Conservation (phyloP, 1,284 basidiomycete species). For the Puccinia triticina region DNA sequence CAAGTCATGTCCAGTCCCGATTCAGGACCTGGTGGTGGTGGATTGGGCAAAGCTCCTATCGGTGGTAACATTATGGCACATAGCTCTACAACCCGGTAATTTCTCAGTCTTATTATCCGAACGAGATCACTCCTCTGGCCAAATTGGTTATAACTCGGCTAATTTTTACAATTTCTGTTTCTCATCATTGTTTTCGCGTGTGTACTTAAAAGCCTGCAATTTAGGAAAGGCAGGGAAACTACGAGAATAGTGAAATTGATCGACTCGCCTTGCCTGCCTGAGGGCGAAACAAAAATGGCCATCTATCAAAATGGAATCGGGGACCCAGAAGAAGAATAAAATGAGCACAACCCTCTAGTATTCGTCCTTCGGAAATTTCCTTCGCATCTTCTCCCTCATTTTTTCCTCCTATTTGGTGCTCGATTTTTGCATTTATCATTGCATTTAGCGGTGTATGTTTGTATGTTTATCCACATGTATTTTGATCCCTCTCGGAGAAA, state of each 20-base stretch:
- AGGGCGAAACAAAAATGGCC: conserved; percentile 92
- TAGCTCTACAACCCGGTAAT: conserved; percentile 59
- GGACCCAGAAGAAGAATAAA: conserved; percentile 80
- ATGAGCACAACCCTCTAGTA: conserved; percentile 6
- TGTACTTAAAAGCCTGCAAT: conserved; percentile 69
- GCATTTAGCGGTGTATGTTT: no score
- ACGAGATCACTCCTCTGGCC: not conserved
- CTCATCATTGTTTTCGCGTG: not conserved
- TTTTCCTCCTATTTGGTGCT: no score
- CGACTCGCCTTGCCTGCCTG: conserved; percentile 95
- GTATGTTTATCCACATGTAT: no score
- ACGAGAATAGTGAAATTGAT: conserved; percentile 96
- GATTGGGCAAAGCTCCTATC: conserved; percentile 89
- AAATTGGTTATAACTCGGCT: not conserved
- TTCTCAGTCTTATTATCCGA: conserved; percentile 20
- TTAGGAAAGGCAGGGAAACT: conserved; percentile 89
- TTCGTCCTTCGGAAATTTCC: no score
- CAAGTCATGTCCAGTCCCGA: conserved; percentile 99
- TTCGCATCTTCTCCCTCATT: no score
- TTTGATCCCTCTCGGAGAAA: no score
- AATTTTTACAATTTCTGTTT: not conserved
- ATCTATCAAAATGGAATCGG: conserved; percentile 83
- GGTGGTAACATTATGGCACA: conserved; percentile 61
- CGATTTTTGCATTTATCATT: no score
- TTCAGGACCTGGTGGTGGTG: conserved; percentile 83